Conservation (phyloP, 164 flowering plant genomes). For the Annona squamosa region DNA sequence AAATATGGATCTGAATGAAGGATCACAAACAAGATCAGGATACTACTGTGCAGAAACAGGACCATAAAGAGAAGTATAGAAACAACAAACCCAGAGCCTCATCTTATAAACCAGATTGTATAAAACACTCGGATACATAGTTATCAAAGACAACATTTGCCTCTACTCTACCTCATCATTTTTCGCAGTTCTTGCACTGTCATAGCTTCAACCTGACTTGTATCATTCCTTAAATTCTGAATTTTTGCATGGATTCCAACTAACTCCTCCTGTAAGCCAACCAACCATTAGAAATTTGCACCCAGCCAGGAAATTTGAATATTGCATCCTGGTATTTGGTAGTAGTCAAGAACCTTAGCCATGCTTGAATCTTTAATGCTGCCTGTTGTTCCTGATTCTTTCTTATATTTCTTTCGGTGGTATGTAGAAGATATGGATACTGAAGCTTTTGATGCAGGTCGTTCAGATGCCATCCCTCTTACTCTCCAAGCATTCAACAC, state of each 20-base stretch:
- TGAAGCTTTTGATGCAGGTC: slow-evolving; percentile 9
- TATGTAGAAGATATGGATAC: not conserved
- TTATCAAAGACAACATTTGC: not conserved
- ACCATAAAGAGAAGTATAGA: not conserved
- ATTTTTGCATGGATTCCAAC: slow-evolving; percentile 13
- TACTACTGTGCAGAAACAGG: not conserved
- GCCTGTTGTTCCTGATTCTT: slow-evolving; percentile 8
- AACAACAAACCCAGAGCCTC: not conserved
- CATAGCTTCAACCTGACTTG: slow-evolving; percentile 44
- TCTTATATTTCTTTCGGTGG: slow-evolving; percentile 15
- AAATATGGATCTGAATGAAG: not conserved
- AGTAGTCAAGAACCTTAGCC: slow-evolving; percentile 21
- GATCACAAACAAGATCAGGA: not conserved
- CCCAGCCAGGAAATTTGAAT: not conserved
- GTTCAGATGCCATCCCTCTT: slow-evolving; percentile 17
- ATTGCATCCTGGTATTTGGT: not conserved
- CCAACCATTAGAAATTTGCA: slow-evolving; percentile 4
- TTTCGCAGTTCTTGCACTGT: slow-evolving; percentile 62
- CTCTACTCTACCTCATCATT: slow-evolving; percentile 41
- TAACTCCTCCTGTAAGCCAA: slow-evolving; percentile 23
- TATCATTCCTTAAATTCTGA: slow-evolving; percentile 31
- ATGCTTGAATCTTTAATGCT: slow-evolving; percentile 5
- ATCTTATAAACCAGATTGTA: not conserved
- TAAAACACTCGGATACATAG: not conserved
- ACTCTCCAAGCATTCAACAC: slow-evolving; percentile 9